phyloP scores from a whole-genome alignment of 495 filamentous ascomycete species.

The Choiromyces venosus region DNA sequence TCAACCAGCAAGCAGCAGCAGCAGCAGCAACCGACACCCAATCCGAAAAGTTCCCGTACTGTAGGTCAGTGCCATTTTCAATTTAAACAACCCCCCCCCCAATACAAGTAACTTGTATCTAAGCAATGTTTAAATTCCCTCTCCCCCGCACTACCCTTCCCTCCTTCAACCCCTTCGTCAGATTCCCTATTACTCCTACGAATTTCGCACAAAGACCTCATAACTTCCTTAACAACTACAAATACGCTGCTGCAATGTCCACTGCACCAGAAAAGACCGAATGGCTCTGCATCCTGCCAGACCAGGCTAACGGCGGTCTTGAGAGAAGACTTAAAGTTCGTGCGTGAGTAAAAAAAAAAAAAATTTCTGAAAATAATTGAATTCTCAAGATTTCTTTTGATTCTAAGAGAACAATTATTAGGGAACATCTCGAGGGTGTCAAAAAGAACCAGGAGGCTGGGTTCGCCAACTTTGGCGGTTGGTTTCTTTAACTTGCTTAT shows the following conservation, averaged over 20 bases:
- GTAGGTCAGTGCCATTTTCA: background rate
- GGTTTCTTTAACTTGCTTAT: constrained; percentile 16
- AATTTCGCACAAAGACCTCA: background rate
- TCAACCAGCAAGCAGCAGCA: background rate
- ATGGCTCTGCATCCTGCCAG: constrained; percentile 81
- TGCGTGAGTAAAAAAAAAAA: constrained; percentile 50
- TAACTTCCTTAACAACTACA: background rate
- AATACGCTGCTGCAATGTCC: constrained; percentile 21
- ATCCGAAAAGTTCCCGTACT: background rate
- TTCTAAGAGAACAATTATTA: constrained; percentile 36
- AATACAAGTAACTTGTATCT: background rate
- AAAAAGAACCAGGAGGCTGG: constrained; percentile 47
- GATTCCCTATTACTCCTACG: background rate
- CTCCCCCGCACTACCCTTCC: constrained; percentile 15
- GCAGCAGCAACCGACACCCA: background rate
- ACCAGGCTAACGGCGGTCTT: constrained; percentile 57
- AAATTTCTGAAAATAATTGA: too few relatives aligned
- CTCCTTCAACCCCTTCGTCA: constrained; percentile 2
- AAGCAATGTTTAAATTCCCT: constrained; percentile 26
- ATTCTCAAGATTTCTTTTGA: background rate
- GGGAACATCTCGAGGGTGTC: constrained; percentile 55
- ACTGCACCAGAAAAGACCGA: constrained; percentile 56
- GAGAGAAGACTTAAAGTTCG: constrained; percentile 66
- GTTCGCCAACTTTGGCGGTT: constrained; percentile 56
- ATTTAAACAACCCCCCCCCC: background rate